phyloP scores from a whole-genome alignment of 345 rosid genomes.

The Eucalyptus camaldulensis region DNA sequence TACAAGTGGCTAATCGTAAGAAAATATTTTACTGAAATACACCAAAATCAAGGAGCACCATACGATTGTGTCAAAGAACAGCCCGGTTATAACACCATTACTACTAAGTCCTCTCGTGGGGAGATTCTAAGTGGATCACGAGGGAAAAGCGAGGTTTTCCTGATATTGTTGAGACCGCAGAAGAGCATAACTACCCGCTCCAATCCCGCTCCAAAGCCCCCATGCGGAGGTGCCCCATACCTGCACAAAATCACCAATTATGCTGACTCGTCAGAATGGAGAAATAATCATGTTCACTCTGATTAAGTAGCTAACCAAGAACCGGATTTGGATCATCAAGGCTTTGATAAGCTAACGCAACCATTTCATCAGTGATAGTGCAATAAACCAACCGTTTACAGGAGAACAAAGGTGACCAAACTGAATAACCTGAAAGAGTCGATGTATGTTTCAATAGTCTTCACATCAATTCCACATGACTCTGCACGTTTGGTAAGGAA shows the following conservation, averaged over 20 bases:
- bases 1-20: neutral
- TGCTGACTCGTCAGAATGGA: neutral
- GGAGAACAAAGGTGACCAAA: neutral
- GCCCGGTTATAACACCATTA: neutral
- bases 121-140: constrained; percentile 72
- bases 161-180: constrained; percentile 62
- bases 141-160: constrained; percentile 71
- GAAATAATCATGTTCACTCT: neutral
- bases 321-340: neutral
- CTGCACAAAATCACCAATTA: constrained; percentile 9
- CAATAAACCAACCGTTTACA: neutral
- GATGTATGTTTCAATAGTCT: constrained; percentile 56
- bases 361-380: neutral
- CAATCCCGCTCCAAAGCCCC: constrained; percentile 76
- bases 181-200: constrained; percentile 86
- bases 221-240: constrained; percentile 81
- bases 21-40: neutral
- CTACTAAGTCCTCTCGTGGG: constrained; percentile 18
- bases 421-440: constrained; percentile 67
- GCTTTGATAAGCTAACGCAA: neutral
- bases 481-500: constrained; percentile 55
- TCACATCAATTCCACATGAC: constrained; percentile 62
- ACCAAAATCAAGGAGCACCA: neutral
- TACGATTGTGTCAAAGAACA: neutral
- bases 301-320: neutral